Evolutionary conservation across 2,329 filamentous ascomycete genomes (phyloP).

Genomic region (Hypomyces rosellus): DNA sequence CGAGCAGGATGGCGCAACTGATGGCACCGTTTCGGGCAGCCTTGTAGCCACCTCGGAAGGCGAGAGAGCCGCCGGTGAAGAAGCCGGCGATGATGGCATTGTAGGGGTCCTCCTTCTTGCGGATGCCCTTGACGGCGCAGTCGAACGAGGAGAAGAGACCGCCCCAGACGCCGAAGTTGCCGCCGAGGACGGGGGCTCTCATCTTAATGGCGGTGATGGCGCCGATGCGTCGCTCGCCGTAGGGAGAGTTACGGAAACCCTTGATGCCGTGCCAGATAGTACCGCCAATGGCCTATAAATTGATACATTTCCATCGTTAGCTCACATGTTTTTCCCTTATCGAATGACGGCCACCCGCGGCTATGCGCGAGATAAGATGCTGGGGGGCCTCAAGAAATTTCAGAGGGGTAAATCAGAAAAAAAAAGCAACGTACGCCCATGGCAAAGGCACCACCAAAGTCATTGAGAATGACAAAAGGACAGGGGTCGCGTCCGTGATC

Average conservation of each 20-base stretch:
- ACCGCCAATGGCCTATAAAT: conserved; percentile 60
- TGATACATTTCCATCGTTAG: not conserved
- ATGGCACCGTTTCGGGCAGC: conserved; percentile 93
- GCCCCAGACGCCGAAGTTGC: conserved; percentile 98
- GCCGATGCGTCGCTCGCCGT: conserved; percentile 92
- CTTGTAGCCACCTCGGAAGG: conserved; percentile 85
- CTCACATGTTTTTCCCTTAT: too few species aligned
- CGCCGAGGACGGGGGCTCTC: conserved; percentile 88
- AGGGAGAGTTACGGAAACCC: conserved; percentile 81
- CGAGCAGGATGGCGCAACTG: conserved; percentile 87
- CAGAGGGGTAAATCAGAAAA: not conserved
- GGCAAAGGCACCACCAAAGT: conserved; percentile 93
- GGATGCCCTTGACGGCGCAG: conserved; percentile 88
- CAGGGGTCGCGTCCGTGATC: conserved; percentile 97
- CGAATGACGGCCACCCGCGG: too few species aligned
- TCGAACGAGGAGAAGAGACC: conserved; percentile 94
- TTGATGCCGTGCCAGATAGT: conserved; percentile 97
- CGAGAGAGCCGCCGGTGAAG: conserved; percentile 88
- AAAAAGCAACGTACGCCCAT: conserved; percentile 69
- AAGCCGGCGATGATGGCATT: conserved; percentile 97
- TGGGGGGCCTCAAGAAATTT: too few species aligned
- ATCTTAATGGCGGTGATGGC: conserved; percentile 97
- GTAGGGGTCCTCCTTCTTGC: conserved; percentile 96
- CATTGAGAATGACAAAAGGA: conserved; percentile 92
- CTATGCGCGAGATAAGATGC: too few species aligned